Base-by-base conservation (phyloP, 305 asterid species). In the Fraxinus velutina region DNA sequence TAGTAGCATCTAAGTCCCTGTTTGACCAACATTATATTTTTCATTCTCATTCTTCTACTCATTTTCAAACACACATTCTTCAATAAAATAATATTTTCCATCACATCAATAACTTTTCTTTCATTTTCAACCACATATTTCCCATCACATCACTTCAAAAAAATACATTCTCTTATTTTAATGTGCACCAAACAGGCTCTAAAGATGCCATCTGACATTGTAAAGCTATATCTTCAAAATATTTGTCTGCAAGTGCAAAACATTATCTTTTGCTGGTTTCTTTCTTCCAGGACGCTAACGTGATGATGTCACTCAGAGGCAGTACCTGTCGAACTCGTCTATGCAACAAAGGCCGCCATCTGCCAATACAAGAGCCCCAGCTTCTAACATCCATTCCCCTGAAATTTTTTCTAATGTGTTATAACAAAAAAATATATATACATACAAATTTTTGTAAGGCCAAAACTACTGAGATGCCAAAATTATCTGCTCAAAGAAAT, bases 381-480 rank as follows among this genome's bases (percentile, higher is more conserved):
- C 99, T 93, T 96, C 99, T 83, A 96, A 88, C 96, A 94, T 87
- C 99, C 99, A 96, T 82, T 96, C 98, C 85, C 99, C 99, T 96
- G 92, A 81, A 76, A 83, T 80, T 44, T 71, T 72, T 17, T 77
- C 77, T 12, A 81, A 82, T 74, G 78, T 78, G 68, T 71, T 82
- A 74, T 66, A 50, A 76, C 70, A 75, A 70, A 79, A 71, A 34
- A 0, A 44, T 12, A 44, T 50, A 4, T 50, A 83, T 76, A 37
- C 22, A 76, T 78, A 73, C 57, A 68, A 32, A 47, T 64, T 64
- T 22, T 7, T 7, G 9, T 6, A 19, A 74, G 13, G 8, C 62
- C 76, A 34, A 6, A 66, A 64, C 44, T 39, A 39, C 37, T 5
- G 57, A 32, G 57, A 75, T 32, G 73, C n/a, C 73, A 64, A 66